A percentile compares a stretch with the other conserved stretches of the same genome.
phyloP scores from a whole-genome alignment of 495 filamentous ascomycete species.

The Collariella sp. region DNA sequence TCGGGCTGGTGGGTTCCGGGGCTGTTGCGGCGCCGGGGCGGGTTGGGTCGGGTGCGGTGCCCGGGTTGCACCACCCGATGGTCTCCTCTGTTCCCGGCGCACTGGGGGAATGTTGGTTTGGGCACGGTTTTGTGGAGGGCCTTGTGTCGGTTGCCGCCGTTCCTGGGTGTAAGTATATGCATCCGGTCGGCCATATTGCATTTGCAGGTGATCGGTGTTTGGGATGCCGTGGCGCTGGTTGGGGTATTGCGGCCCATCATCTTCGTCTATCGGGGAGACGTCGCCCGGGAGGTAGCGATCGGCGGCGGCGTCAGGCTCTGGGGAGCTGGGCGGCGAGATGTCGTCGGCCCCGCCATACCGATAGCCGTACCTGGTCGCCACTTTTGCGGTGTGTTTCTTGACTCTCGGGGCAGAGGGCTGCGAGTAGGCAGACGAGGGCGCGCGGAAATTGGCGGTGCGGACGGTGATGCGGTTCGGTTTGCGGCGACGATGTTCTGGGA shows the following conservation, averaged over 20 bases:
- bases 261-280: conserved; percentile 48
- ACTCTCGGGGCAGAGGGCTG: conserved; percentile 21
- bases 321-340: conserved; percentile 44
- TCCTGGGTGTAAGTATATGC: not conserved
- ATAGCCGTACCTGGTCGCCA: conserved; percentile 26
- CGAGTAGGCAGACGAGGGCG: conserved; percentile 37
- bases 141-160: conserved; percentile 3
- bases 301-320: conserved; percentile 27
- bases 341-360: conserved; percentile 29
- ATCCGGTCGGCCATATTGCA: not conserved
- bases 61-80: conserved; percentile 33
- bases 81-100: conserved; percentile 40
- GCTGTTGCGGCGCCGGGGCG: conserved; percentile 17
- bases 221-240: not conserved
- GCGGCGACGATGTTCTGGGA: conserved; percentile 27
- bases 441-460: conserved; percentile 29
- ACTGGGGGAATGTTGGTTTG: conserved; percentile 42
- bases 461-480: conserved; percentile 26
- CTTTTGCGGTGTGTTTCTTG: conserved; percentile 26
- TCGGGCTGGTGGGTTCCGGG: conserved; percentile 20
- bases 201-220: not conserved
- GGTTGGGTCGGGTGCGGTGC: conserved; percentile 28
- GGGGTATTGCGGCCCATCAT: conserved; percentile 7
- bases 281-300: conserved; percentile 28
- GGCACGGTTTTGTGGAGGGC: conserved; percentile 12